Evolutionary conservation across 2,329 filamentous ascomycete genomes (phyloP).

Genomic region (Hymenoscyphus scutula): DNA sequence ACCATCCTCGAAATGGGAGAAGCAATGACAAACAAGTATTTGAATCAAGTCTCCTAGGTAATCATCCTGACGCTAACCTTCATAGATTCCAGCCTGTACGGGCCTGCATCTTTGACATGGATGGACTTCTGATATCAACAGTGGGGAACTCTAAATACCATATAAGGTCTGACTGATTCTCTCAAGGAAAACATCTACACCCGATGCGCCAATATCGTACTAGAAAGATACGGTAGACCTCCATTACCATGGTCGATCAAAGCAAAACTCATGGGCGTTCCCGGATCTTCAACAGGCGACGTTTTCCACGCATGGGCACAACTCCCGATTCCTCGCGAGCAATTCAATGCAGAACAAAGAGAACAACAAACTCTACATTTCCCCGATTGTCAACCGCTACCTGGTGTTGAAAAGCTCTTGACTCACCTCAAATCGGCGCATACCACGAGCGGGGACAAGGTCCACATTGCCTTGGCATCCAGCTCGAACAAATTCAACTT

Average conservation of each 20-base stretch:
- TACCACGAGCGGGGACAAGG: conserved; percentile 34
- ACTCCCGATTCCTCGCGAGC: conserved; percentile 69
- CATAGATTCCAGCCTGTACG: conserved; percentile 72
- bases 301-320: conserved; percentile 79
- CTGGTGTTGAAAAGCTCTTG: conserved; percentile 73
- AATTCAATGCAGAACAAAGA: conserved; percentile 60
- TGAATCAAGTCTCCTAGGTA: neutral
- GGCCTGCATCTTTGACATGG: conserved; percentile 98
- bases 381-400: conserved; percentile 69
- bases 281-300: conserved; percentile 43
- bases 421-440: conserved; percentile 45
- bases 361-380: conserved; percentile 71
- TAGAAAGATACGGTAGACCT: conserved; percentile 71
- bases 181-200: conserved; percentile 80
- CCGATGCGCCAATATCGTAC: conserved; percentile 74
- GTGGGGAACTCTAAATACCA: conserved; percentile 42
- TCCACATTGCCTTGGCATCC: conserved; percentile 79
- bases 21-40: neutral
- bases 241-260: conserved; percentile 90
- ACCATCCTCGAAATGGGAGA: neutral
- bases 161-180: neutral
- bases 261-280: conserved; percentile 61
- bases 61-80: neutral
- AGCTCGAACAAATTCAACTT: conserved; percentile 53
- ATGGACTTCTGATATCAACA: conserved; percentile 86